phyloP scores from a whole-genome alignment of 352 stramenopile genomes.

The Stramenopiles sp. region DNA sequence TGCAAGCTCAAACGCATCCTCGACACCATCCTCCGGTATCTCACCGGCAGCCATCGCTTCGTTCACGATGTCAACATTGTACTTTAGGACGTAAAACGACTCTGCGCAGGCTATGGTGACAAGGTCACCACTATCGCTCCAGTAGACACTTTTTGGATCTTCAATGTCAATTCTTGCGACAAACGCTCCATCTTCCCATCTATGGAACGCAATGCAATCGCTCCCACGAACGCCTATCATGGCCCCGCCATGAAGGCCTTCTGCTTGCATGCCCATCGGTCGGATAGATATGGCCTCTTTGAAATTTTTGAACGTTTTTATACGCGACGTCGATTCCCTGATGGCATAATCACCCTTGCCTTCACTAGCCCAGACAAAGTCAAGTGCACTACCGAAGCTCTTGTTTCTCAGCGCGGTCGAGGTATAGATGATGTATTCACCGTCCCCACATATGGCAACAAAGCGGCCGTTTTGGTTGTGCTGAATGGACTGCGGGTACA shows the following conservation, averaged over 20 bases:
- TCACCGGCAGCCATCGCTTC: conserved; percentile 65
- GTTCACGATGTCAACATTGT: conserved; percentile 65
- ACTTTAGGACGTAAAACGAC: conserved; percentile 84
- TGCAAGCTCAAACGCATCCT: conserved; percentile 89
- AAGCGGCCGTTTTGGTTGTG: conserved; percentile 99
- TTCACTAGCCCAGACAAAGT: conserved; percentile 90
- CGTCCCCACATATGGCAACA: conserved; percentile 90
- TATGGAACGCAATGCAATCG: conserved; percentile 92
- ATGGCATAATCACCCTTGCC: conserved; percentile 97
- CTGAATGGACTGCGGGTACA: conserved; percentile 89
- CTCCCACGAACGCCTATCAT: conserved; percentile 79
- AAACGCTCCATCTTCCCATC: conserved; percentile 92
- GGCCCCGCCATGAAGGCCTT: conserved; percentile 85
- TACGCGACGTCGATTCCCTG: conserved; percentile 74
- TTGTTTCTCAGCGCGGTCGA: conserved; percentile 66
- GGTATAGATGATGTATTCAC: conserved; percentile 99
- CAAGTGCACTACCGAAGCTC: conserved; percentile 83
- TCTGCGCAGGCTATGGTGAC: conserved; percentile 82
- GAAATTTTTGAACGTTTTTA: conserved; percentile 98
- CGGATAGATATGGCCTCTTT: conserved; percentile 84
- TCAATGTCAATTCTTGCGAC: conserved; percentile 91
- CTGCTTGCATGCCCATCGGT: conserved; percentile 46
- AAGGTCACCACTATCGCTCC: conserved; percentile 84
- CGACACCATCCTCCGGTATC: conserved; percentile 75
- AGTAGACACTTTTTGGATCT: conserved; percentile 81